These are phyloP conservation scores for Paramecium biaurelia DNA, from an alignment of 73 alveolate species.

Conservation along the genomic window DNA sequence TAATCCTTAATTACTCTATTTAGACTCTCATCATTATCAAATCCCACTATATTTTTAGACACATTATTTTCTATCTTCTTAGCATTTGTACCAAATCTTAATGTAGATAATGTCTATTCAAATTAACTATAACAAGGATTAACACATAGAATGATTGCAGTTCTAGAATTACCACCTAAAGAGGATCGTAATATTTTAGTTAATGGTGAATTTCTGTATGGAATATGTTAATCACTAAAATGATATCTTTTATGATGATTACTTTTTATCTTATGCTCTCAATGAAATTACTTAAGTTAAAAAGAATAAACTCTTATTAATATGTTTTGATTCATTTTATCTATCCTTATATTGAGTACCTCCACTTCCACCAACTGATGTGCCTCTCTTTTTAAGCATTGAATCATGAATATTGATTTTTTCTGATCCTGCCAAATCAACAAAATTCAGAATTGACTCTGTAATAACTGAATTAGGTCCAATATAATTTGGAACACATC, in stretches of 20 bases:
- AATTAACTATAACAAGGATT: conserved; percentile 78
- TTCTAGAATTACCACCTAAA: conserved; percentile 66
- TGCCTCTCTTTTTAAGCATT: conserved; percentile 55
- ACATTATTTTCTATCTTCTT: conserved; percentile 93
- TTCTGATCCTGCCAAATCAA: conserved; percentile 65
- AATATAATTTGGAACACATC: conserved; percentile 51
- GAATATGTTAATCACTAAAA: conserved; percentile 53
- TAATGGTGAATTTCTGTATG: conserved; percentile 65
- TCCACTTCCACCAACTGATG: conserved; percentile 79
- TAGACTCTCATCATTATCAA: conserved; percentile 67
- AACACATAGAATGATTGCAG: conserved; percentile 75
- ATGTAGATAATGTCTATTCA: conserved; percentile 55
- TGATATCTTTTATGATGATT: neutral
- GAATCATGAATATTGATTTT: conserved; percentile 71
- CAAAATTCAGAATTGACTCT: conserved; percentile 67
- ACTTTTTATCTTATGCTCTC: conserved; percentile 56
- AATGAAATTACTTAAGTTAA: conserved; percentile 75
- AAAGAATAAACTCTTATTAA: conserved; percentile 79
- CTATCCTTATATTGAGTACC: conserved; percentile 67
- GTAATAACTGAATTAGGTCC: conserved; percentile 67
- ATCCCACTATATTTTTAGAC: conserved; percentile 67
- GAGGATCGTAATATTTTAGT: conserved; percentile 56
- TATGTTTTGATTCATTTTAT: conserved; percentile 64
- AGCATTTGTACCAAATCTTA: conserved; percentile 92
- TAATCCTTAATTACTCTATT: conserved; percentile 61